These are phyloP conservation scores for Multifurca ochricompacta DNA, from an alignment of 768 basidiomycete genomes.

Conservation along the genomic window DNA sequence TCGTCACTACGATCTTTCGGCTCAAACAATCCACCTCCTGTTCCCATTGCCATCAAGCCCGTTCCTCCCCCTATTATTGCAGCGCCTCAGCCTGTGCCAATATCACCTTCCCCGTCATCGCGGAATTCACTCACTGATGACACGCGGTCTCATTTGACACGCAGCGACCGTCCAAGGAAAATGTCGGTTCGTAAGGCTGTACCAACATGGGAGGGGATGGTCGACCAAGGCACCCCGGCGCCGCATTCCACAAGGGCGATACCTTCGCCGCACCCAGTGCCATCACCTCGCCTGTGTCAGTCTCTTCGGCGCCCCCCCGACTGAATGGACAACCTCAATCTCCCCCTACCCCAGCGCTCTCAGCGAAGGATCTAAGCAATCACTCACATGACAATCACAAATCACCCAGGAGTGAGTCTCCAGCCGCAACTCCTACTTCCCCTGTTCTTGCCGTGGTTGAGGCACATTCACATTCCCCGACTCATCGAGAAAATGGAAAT, in stretches of 20 bases:
- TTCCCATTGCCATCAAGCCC: conserved; percentile 14
- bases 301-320: neutral
- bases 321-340: neutral
- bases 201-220: conserved; percentile 26
- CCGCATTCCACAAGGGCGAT: neutral
- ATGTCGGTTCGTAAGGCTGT: conserved; percentile 27
- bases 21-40: neutral
- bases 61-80: conserved; percentile 14
- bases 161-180: conserved; percentile 24
- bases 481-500: conserved; percentile 1
- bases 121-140: conserved; percentile 16
- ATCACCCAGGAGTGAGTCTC: neutral
- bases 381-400: neutral
- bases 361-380: neutral
- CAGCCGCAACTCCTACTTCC: neutral
- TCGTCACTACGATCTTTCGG: neutral
- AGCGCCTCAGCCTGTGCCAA: neutral
- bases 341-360: neutral
- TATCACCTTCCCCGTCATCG: conserved; percentile 19
- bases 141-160: neutral
- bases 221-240: conserved; percentile 3
- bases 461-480: neutral
- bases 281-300: neutral
- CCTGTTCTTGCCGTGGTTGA: neutral
- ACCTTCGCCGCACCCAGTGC: neutral